Conservation (phyloP, 176 grass and related monocot species). For the Phoenix dactylifera region DNA sequence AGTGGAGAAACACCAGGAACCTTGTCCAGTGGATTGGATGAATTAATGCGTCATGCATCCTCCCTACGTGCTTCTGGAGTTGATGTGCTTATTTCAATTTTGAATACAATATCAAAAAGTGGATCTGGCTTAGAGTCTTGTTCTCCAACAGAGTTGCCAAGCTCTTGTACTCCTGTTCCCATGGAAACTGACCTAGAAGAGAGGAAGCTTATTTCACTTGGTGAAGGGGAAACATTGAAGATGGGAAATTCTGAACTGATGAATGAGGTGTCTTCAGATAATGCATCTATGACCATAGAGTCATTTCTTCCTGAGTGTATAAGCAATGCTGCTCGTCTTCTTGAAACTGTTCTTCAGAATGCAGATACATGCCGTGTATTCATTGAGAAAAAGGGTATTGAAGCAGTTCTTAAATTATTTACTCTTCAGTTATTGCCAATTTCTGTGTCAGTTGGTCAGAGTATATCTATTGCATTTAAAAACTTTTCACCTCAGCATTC, state of each 20-base stretch:
- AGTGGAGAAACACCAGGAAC: constrained; percentile 41
- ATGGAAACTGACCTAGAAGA: constrained; percentile 53
- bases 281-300: constrained; percentile 24
- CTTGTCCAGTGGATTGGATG: constrained; percentile 72
- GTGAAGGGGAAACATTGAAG: constrained; percentile 19
- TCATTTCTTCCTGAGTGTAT: constrained; percentile 66
- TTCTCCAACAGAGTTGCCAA: constrained; percentile 18
- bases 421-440: constrained; percentile 44
- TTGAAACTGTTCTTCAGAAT: constrained; percentile 73
- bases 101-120: constrained; percentile 48
- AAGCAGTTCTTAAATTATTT: constrained; percentile 68
- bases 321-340: constrained; percentile 41
- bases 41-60: constrained; percentile 62
- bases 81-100: constrained; percentile 69
- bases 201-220: constrained; percentile 4
- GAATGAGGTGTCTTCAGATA: constrained; percentile 28
- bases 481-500: constrained; percentile 66
- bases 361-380: constrained; percentile 59
- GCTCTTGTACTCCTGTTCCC: constrained; percentile 24
- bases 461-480: constrained; percentile 60
- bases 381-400: constrained; percentile 66
- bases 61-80: constrained; percentile 55
- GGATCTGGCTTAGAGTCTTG: constrained; percentile 26
- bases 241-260: constrained; percentile 30
- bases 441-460: constrained; percentile 47